Evolutionary conservation across 345 rosid species (phyloP).

Genomic region (Hirschfeldia incana): DNA sequence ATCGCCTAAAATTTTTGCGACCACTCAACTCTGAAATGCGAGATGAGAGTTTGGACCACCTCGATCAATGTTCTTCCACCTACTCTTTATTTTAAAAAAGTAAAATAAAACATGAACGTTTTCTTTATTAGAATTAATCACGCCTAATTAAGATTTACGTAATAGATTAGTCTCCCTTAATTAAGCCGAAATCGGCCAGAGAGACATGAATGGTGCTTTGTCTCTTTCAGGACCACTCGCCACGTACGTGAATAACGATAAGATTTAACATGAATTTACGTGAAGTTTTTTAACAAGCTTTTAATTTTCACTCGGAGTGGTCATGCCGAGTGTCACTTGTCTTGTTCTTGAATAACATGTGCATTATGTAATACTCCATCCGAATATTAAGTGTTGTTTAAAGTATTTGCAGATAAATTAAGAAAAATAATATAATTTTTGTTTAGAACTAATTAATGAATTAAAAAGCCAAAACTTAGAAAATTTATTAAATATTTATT

Average conservation of each 20-base stretch:
- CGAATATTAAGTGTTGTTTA: too few species aligned
- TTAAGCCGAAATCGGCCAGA: conserved; percentile 31
- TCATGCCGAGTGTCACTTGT: conserved; percentile 33
- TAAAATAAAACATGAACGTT: conserved; percentile 13
- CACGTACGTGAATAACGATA: conserved; percentile 39
- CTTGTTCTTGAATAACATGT: conserved; percentile 14
- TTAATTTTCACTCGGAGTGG: conserved; percentile 3
- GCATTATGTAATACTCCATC: not conserved
- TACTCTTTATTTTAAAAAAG: not conserved
- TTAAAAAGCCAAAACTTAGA: too few species aligned
- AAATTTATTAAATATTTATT: too few species aligned
- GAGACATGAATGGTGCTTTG: conserved; percentile 40
- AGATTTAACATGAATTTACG: conserved; percentile 40
- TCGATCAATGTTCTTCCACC: conserved; percentile 35
- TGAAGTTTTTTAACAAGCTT: not conserved
- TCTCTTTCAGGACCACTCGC: conserved; percentile 43
- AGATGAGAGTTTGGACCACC: conserved; percentile 42
- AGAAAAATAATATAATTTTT: too few species aligned
- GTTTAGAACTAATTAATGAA: too few species aligned
- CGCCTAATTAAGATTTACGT: conserved; percentile 11
- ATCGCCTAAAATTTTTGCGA: conserved; percentile 36
- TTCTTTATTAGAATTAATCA: not conserved
- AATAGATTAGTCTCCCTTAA: conserved; percentile 4
- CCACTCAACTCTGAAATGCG: conserved; percentile 27
- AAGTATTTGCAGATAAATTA: too few species aligned